phyloP scores from a whole-genome alignment of 768 basidiomycete species.

The Mycena amicta region DNA sequence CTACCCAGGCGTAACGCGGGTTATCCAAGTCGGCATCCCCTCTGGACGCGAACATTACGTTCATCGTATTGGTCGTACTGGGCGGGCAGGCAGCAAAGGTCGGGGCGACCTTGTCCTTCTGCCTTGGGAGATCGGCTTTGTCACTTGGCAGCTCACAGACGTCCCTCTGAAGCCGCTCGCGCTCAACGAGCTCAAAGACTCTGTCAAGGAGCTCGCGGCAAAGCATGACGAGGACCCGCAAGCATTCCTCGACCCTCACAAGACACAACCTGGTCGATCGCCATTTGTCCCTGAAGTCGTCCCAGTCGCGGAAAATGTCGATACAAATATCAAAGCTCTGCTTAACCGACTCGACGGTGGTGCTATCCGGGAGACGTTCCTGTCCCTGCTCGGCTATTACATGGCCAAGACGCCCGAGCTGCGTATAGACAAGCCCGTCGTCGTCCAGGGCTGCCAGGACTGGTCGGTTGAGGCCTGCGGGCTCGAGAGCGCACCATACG shows the following conservation, averaged over 20 bases:
- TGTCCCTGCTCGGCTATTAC: conserved; percentile 76
- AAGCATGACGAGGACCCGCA: conserved; percentile 48
- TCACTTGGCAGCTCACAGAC: conserved; percentile 59
- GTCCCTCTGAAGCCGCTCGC: conserved; percentile 71
- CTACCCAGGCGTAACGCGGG: conserved; percentile 85
- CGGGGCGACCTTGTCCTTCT: conserved; percentile 81
- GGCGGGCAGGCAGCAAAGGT: conserved; percentile 63
- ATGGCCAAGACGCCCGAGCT: conserved; percentile 52
- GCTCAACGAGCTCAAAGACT: conserved; percentile 44
- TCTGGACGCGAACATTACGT: conserved; percentile 70
- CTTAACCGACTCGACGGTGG: conserved; percentile 44
- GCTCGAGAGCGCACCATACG: conserved; percentile 50
- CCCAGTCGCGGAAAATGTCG: conserved; percentile 30
- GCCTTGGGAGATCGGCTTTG: conserved; percentile 77
- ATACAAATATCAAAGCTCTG: conserved; percentile 33
- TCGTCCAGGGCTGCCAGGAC: conserved; percentile 59
- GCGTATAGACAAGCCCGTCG: conserved; percentile 40
- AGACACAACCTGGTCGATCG: not conserved
- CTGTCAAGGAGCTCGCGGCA: conserved; percentile 50
- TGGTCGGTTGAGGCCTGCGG: conserved; percentile 66
- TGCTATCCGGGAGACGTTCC: conserved; percentile 62
- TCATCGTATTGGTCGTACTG: conserved; percentile 86
- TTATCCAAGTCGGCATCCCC: conserved; percentile 90
- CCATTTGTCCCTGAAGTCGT: conserved; percentile 24
- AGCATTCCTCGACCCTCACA: conserved; percentile 31